phyloP scores from a whole-genome alignment of 495 filamentous ascomycete species.

The Talaromyces stipitatus region DNA sequence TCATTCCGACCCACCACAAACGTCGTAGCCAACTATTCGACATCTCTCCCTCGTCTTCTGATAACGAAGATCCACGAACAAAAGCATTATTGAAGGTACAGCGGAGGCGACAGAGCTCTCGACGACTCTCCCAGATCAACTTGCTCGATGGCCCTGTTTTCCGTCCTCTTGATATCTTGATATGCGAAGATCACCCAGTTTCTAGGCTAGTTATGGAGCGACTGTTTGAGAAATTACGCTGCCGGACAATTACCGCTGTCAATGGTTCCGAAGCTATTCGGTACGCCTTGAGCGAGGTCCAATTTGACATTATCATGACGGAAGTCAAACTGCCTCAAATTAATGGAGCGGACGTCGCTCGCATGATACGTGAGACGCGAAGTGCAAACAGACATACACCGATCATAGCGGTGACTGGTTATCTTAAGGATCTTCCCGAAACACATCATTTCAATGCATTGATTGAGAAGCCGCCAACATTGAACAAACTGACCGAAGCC shows the following conservation, averaged over 20 bases:
- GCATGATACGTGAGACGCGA: slow-evolving; percentile 94
- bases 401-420: slow-evolving; percentile 95
- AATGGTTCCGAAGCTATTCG: slow-evolving; percentile 87
- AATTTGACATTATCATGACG: slow-evolving; percentile 95
- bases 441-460: slow-evolving; percentile 91
- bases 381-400: slow-evolving; percentile 92
- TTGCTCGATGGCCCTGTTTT: slow-evolving; percentile 76
- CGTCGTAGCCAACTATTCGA: slow-evolving; percentile 91
- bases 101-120: slow-evolving; percentile 80
- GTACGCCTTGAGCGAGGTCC: slow-evolving; percentile 85
- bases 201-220: slow-evolving; percentile 96
- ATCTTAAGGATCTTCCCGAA: slow-evolving; percentile 89
- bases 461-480: slow-evolving; percentile 91
- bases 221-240: slow-evolving; percentile 86
- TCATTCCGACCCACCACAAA: slow-evolving; percentile 71
- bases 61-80: slow-evolving; percentile 88
- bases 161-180: slow-evolving; percentile 84
- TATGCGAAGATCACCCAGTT: slow-evolving; percentile 98
- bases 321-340: slow-evolving; percentile 93
- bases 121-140: slow-evolving; percentile 83
- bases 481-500: slow-evolving; percentile 79
- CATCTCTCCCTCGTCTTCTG: slow-evolving; percentile 93
- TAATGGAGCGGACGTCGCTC: slow-evolving; percentile 87
- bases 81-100: slow-evolving; percentile 93
- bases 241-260: slow-evolving; percentile 84